These are phyloP conservation scores for Microsporum canis DNA, from an alignment of 2,329 filamentous ascomycete species.

Conservation along the genomic window DNA sequence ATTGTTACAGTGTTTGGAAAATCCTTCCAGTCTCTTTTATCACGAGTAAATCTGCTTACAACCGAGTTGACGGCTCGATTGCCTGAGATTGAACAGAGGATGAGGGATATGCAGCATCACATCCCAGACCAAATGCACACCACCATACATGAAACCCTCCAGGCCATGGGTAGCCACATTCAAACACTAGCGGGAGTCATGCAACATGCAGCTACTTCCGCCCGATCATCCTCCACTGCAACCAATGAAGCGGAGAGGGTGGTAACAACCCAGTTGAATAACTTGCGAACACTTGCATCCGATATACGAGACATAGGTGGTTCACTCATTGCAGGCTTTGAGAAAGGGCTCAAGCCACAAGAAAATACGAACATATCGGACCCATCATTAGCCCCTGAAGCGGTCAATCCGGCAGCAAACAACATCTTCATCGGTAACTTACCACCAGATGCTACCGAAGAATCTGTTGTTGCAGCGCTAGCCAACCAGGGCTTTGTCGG, in stretches of 20 bases:
- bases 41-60: constrained; percentile 26
- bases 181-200: constrained; percentile 27
- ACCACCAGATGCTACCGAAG: constrained; percentile 28
- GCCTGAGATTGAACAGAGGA: constrained; percentile 29
- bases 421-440: constrained; percentile 33
- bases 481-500: constrained; percentile 28
- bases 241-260: constrained; percentile 28
- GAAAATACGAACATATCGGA: not conserved
- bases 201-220: constrained; percentile 27
- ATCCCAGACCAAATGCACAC: constrained; percentile 29
- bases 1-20: constrained; percentile 25
- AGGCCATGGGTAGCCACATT: constrained; percentile 28
- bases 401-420: constrained; percentile 9
- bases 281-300: constrained; percentile 31
- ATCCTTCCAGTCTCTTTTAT: constrained; percentile 25
- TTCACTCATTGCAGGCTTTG: constrained; percentile 29
- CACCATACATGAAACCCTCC: constrained; percentile 27
- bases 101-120: constrained; percentile 25
- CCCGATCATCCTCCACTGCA: constrained; percentile 27
- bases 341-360: constrained; percentile 11
- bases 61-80: constrained; percentile 28
- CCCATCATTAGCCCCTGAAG: not conserved
- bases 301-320: constrained; percentile 32
- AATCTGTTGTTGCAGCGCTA: constrained; percentile 28
- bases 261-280: constrained; percentile 27